These are phyloP conservation scores for Cercophora newfieldiana DNA, from an alignment of 495 filamentous ascomycete species.

Conservation along the genomic window DNA sequence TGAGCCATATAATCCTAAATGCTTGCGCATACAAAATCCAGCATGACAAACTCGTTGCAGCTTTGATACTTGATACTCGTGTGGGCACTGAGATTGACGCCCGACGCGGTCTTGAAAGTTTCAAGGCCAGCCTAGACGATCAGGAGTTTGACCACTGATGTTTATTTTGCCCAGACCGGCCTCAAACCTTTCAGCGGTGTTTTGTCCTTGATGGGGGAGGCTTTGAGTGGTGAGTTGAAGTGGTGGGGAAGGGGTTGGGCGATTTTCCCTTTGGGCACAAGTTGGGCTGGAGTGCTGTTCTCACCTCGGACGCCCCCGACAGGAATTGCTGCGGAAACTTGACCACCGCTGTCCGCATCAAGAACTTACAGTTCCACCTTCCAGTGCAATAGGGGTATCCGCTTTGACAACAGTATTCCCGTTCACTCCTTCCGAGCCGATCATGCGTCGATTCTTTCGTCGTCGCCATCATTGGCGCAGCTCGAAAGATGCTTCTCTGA, in stretches of 20 bases:
- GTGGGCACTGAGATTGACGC: too few species aligned
- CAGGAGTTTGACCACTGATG: too few species aligned
- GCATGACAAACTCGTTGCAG: too few species aligned
- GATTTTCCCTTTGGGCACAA: not conserved
- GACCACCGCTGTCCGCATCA: not conserved
- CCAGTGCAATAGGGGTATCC: not conserved
- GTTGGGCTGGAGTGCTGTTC: not conserved
- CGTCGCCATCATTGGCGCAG: conserved; percentile 1
- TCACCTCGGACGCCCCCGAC: not conserved
- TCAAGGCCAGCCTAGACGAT: too few species aligned
- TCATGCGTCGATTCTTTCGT: conserved; percentile 1
- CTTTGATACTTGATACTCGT: too few species aligned
- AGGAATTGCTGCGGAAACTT: not conserved
- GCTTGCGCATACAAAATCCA: too few species aligned
- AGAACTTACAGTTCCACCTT: not conserved
- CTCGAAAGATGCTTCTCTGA: not conserved
- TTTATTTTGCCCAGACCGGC: too few species aligned
- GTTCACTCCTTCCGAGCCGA: not conserved
- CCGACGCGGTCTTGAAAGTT: too few species aligned
- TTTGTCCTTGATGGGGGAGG: too few species aligned
- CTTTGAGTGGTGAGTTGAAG: too few species aligned
- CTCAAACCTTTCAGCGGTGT: too few species aligned
- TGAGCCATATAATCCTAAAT: too few species aligned
- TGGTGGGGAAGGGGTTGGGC: not conserved
- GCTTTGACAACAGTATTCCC: not conserved